Conservation (phyloP, 176 grass and related monocot species). For the Zoysia pacifica region DNA sequence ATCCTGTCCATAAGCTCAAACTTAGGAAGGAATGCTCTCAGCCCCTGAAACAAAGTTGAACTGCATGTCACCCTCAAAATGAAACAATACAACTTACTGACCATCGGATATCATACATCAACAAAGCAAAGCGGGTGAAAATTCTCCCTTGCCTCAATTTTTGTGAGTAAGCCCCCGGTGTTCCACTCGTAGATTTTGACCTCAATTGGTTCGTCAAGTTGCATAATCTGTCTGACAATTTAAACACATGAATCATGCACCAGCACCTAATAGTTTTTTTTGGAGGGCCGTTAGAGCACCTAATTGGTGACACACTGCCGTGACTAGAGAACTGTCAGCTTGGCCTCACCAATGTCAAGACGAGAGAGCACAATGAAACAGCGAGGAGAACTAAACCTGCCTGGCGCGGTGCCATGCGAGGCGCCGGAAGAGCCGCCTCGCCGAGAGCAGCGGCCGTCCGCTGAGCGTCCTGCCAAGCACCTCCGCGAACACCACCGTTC, state of each 20-base stretch:
- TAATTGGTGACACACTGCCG: background rate
- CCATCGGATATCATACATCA: background rate
- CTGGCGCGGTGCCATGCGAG: conserved; percentile 80
- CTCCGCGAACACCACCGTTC: conserved; percentile 64
- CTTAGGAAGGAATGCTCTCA: conserved; percentile 90
- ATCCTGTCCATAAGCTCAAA: conserved; percentile 76
- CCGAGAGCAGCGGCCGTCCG: conserved; percentile 75
- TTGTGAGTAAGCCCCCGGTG: conserved; percentile 76
- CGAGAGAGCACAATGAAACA: conserved; percentile 17
- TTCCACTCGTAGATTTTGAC: conserved; percentile 91
- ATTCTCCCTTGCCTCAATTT: conserved; percentile 63
- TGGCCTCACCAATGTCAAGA: background rate
- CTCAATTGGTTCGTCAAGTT: conserved; percentile 79
- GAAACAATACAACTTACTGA: conserved; percentile 18
- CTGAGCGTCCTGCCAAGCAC: conserved; percentile 79
- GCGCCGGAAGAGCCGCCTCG: conserved; percentile 71
- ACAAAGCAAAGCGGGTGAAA: background rate
- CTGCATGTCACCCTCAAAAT: conserved; percentile 17
- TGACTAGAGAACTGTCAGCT: background rate
- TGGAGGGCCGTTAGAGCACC: background rate
- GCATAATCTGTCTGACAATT: conserved; percentile 73
- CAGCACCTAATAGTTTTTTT: background rate
- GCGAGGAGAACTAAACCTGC: conserved; percentile 61
- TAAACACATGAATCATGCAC: conserved; percentile 29
- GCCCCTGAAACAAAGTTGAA: conserved; percentile 60